Conservation (phyloP, 129 eudicot genomes). For the Chrysanthemum seticuspe region DNA sequence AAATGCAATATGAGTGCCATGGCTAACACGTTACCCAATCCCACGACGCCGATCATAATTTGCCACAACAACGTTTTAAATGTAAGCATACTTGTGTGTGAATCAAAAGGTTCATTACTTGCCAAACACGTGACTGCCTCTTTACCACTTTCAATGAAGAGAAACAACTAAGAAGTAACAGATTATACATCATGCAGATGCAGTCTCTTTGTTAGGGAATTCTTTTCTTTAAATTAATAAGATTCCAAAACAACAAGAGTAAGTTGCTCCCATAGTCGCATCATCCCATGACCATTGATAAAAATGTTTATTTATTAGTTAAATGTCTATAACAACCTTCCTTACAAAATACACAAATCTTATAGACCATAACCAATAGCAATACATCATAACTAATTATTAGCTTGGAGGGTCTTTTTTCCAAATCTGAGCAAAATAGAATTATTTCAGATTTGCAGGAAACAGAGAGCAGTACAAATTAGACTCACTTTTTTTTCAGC, state of each 20-base stretch:
- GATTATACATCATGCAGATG: conserved; percentile 1
- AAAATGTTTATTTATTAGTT: background rate
- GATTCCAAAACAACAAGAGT: background rate
- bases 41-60: conserved; percentile 38
- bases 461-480: conserved; percentile 1
- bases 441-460: background rate
- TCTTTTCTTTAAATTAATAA: background rate
- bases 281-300: background rate
- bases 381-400: background rate
- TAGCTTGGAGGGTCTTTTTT: background rate
- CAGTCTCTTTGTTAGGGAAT: background rate
- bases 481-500: conserved; percentile 8
- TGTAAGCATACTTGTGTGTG: conserved; percentile 61
- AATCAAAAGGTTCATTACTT: conserved; percentile 50
- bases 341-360: background rate
- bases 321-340: conserved; percentile 7
- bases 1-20: conserved; percentile 51
- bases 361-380: background rate
- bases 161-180: background rate
- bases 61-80: conserved; percentile 62
- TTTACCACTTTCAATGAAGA: conserved; percentile 39
- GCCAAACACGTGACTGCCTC: conserved; percentile 56
- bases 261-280: background rate
- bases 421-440: background rate
- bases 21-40: conserved; percentile 60